A percentile compares a stretch with the other conserved stretches of the same genome.
phyloP scores from a whole-genome alignment of 2,329 filamentous ascomycete genomes.

The Aureobasidium musti region DNA sequence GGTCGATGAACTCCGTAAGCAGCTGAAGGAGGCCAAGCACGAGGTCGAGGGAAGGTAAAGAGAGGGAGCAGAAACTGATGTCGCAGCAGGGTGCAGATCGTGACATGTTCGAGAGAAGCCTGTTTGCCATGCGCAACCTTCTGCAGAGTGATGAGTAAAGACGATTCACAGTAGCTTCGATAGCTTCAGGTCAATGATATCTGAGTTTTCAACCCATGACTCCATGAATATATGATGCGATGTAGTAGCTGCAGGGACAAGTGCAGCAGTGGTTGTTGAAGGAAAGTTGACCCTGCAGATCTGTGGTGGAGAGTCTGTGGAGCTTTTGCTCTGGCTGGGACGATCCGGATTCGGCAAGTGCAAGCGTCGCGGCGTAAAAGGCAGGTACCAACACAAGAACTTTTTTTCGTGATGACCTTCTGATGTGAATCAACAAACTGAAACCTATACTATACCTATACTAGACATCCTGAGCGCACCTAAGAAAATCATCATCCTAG shows the following conservation, averaged over 20 bases:
- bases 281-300: conserved; percentile 10
- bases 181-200: no score
- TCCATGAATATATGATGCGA: no score
- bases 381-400: neutral
- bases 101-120: neutral
- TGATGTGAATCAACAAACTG: no score
- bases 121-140: neutral
- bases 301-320: conserved; percentile 1
- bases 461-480: neutral
- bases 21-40: neutral
- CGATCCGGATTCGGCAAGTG: conserved; percentile 20
- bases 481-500: neutral
- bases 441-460: neutral
- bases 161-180: no score
- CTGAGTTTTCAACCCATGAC: no score
- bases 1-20: neutral
- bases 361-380: conserved; percentile 3
- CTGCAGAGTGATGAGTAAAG: neutral
- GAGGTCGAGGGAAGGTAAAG: neutral
- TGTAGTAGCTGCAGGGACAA: no score
- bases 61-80: neutral
- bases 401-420: neutral
- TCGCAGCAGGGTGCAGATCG: neutral
- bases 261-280: neutral
- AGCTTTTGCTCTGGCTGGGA: neutral